These are phyloP conservation scores for Trichomonas vaginalis DNA, from an alignment of 208 protist species.

Conservation along the genomic window DNA sequence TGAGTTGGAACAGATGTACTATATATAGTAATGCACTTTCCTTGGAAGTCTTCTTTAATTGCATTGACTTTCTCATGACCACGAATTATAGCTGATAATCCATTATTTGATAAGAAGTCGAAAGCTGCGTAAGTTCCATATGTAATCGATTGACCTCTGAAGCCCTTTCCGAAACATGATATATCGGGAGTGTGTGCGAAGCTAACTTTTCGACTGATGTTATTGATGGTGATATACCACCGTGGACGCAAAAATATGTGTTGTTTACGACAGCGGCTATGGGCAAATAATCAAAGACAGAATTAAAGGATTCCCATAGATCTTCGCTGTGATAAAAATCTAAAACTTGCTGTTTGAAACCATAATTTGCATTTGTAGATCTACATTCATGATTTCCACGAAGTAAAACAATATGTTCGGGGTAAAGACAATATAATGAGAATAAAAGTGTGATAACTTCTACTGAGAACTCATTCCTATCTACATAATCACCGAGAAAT, in stretches of 20 bases:
- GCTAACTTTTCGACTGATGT: slow-evolving; percentile 61
- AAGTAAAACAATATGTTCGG: neutral
- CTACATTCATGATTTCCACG: neutral
- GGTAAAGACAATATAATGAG: neutral
- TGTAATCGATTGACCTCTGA: no score
- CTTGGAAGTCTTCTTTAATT: no score
- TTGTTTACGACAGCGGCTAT: slow-evolving; percentile 68
- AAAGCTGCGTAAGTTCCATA: no score
- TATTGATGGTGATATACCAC: slow-evolving; percentile 56
- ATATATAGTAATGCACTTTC: no score
- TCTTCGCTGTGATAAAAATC: slow-evolving; percentile 45
- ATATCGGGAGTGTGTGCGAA: slow-evolving; percentile 51
- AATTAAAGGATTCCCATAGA: slow-evolving; percentile 81
- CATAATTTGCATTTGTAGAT: slow-evolving; percentile 50
- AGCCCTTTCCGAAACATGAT: slow-evolving; percentile 29
- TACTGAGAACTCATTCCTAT: neutral
- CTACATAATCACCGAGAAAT: slow-evolving; percentile 18
- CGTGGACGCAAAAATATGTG: slow-evolving; percentile 59
- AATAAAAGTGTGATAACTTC: neutral
- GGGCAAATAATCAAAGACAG: slow-evolving; percentile 97
- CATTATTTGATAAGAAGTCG: no score
- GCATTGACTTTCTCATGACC: no score
- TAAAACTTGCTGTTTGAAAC: slow-evolving; percentile 84
- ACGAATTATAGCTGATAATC: no score
- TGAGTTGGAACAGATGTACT: no score